Evolutionary conservation across 1,284 basidiomycete species (phyloP).

Genomic region (Sphaerobolus stellatus): DNA sequence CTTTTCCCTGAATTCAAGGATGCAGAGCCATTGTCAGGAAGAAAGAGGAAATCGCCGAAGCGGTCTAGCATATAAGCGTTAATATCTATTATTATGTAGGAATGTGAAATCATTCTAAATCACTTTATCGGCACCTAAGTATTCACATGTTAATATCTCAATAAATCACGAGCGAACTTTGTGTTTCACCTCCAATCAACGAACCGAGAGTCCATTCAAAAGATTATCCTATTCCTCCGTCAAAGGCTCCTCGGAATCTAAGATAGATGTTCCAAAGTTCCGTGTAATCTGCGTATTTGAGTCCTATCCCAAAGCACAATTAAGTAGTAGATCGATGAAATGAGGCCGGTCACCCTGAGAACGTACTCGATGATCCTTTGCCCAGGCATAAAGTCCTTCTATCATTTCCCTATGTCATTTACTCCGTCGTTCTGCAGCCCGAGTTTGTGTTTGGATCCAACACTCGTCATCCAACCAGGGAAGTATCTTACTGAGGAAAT

Average conservation of each 20-base stretch:
- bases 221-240: not conserved
- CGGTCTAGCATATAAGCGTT: conserved; percentile 3
- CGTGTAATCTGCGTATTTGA: not conserved
- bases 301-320: not conserved
- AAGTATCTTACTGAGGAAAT: conserved; percentile 12
- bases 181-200: not conserved
- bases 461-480: conserved; percentile 11
- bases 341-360: not conserved
- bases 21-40: conserved; percentile 24
- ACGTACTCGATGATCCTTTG: not conserved
- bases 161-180: not conserved
- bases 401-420: conserved; percentile 7
- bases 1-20: conserved; percentile 21
- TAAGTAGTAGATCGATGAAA: not conserved
- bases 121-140: conserved; percentile 14
- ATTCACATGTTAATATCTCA: not conserved
- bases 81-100: no score
- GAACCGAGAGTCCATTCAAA: not conserved
- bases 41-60: conserved; percentile 16
- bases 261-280: not conserved
- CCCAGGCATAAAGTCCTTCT: conserved; percentile 5
- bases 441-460: conserved; percentile 5
- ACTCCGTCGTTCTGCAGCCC: conserved; percentile 5
- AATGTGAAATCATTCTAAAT: not conserved
- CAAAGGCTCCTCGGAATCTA: not conserved